Base-by-base conservation (phyloP, 1,284 basidiomycete species). In the Malassezia pachydermatis region DNA sequence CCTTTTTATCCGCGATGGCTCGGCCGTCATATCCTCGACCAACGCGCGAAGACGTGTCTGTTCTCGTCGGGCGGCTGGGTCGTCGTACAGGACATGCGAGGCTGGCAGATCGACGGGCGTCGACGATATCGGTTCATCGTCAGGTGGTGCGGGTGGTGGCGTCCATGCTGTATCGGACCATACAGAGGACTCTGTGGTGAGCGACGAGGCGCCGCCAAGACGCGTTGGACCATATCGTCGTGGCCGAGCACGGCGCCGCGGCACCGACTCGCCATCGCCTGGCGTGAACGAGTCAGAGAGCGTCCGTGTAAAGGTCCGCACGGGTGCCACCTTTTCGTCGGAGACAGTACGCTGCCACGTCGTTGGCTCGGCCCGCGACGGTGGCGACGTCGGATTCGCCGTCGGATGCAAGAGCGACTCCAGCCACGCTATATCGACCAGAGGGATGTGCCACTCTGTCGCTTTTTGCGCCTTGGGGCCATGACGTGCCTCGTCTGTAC, bases 1-100 rank as follows among this genome's bases (percentile, higher is more conserved):
- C 25, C 7, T 19, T 39, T 24, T 39, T 22, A 16, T 44, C n/a
- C 20, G 4, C 13, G 42, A 10, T 29, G 30, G 42, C 42, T 36
- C 24, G 4, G 41, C 32, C 5, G 43, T n/a, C 2, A 19, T 20
- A 9, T 33, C 37, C 13, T 49, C 59, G 19, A 63, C 54, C 36
- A 63, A 54, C 38, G 57, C 58, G 19, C 55, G 22, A 29, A 65
- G 42, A n/a, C 46, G 44, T 6, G 33, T 48, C 11, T 54, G 52
- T 42, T 65, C 58, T 24, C 46, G 47, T 27, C 50, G 40, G 2
- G 55, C 62, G 1, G 55, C 55, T 2, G 60, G 58, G 36, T 65
- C 62, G 38, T 65, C 57, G 37, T 60, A 65, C n/a, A 59, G 48
- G 30, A 65, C 52, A 14, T 55, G 51, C 3, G 50, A 6, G 25